These are phyloP conservation scores for Talaromyces sp. DNA, from an alignment of 2,329 filamentous ascomycete species.

Conservation along the genomic window DNA sequence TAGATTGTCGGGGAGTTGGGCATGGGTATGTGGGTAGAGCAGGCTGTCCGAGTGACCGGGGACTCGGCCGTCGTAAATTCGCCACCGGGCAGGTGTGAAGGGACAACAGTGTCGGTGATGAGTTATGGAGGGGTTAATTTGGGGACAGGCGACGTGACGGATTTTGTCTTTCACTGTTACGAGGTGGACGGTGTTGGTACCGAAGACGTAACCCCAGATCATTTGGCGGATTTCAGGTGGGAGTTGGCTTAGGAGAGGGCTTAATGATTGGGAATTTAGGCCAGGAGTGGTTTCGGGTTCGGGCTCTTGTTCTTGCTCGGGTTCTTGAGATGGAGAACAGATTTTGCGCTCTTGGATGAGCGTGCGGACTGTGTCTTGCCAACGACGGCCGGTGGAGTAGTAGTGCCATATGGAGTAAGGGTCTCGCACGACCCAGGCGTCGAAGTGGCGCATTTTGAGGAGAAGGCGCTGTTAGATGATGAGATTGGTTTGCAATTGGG, in stretches of 20 bases:
- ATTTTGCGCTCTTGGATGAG: slow-evolving; percentile 41
- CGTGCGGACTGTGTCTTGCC: slow-evolving; percentile 39
- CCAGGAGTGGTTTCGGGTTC: slow-evolving; percentile 17
- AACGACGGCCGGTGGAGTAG: slow-evolving; percentile 38
- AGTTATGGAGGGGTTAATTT: slow-evolving; percentile 25
- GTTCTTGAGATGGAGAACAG: slow-evolving; percentile 27
- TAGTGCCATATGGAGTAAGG: slow-evolving; percentile 45
- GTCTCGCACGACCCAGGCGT: slow-evolving; percentile 42
- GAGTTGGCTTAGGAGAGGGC: slow-evolving; percentile 29
- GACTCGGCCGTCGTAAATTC: slow-evolving; percentile 23
- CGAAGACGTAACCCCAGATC: slow-evolving; percentile 43
- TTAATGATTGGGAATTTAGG: slow-evolving; percentile 23
- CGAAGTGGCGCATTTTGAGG: slow-evolving; percentile 40
- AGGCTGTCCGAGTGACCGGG: slow-evolving; percentile 23
- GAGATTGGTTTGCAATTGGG: too few species aligned
- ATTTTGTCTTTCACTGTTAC: slow-evolving; percentile 40
- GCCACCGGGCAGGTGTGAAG: slow-evolving; percentile 35
- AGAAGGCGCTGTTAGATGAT: too few species aligned
- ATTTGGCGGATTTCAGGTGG: slow-evolving; percentile 43
- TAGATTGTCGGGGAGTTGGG: slow-evolving; percentile 25
- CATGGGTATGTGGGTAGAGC: slow-evolving; percentile 41
- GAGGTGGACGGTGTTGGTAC: slow-evolving; percentile 37
- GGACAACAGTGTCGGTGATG: slow-evolving; percentile 39
- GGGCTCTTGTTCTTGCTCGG: slow-evolving; percentile 1
- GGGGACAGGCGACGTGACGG: slow-evolving; percentile 37